phyloP scores from a whole-genome alignment of 1,284 basidiomycete species.

The Rugosomyces carneus region DNA sequence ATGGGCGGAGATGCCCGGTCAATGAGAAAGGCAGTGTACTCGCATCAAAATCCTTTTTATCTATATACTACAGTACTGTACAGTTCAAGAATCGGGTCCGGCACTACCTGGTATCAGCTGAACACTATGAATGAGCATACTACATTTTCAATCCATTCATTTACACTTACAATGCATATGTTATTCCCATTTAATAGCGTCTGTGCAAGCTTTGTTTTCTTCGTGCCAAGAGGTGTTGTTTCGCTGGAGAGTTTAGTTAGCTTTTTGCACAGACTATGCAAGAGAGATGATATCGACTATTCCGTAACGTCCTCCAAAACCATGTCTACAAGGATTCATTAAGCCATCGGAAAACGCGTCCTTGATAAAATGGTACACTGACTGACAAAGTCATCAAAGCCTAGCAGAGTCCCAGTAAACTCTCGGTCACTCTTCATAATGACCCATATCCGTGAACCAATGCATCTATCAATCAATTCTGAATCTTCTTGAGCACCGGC shows the following conservation, averaged over 20 bases:
- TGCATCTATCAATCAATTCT: slow-evolving; percentile 94
- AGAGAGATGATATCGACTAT: slow-evolving; percentile 59
- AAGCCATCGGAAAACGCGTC: background rate
- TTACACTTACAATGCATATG: slow-evolving; percentile 82
- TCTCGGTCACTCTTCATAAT: slow-evolving; percentile 96
- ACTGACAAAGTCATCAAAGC: slow-evolving; percentile 99
- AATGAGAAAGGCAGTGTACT: slow-evolving; percentile 1
- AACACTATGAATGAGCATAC: slow-evolving; percentile 1
- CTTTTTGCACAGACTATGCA: background rate
- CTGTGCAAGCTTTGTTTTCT: slow-evolving; percentile 81
- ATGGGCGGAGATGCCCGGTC: slow-evolving; percentile 15
- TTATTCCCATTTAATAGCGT: slow-evolving; percentile 97
- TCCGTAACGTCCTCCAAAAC: slow-evolving; percentile 97
- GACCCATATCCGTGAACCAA: slow-evolving; percentile 93
- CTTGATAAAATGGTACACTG: slow-evolving; percentile 40
- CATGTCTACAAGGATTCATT: slow-evolving; percentile 66
- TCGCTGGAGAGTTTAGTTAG: slow-evolving; percentile 49
- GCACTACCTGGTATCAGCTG: slow-evolving; percentile 76
- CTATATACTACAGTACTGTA: background rate
- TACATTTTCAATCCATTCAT: background rate
- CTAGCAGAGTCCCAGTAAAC: slow-evolving; percentile 92
- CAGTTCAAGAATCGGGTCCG: slow-evolving; percentile 45
- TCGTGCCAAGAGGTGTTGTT: slow-evolving; percentile 75
- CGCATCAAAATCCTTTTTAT: background rate
- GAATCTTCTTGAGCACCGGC: slow-evolving; percentile 2